Percentiles rank a stretch among this genome's conserved stretches.
These are phyloP conservation scores for Botrytis fabae DNA, from an alignment of 2,329 filamentous ascomycete genomes.

Conservation along the genomic window DNA sequence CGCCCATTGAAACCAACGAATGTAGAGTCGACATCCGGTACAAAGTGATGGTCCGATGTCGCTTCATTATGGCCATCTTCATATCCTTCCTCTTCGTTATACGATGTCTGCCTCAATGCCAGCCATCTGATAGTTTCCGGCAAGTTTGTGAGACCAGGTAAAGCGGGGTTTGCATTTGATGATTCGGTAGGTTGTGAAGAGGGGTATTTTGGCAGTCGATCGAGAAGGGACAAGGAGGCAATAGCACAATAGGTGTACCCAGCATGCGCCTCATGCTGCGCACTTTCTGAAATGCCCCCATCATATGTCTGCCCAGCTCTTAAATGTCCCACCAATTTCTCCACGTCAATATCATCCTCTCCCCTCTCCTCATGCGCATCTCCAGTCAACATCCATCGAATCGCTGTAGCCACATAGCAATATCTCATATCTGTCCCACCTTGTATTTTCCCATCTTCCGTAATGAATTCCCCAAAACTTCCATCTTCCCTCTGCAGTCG, in stretches of 20 bases:
- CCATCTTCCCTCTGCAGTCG: constrained; percentile 79
- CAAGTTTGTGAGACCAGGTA: constrained; percentile 42
- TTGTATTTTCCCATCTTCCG: constrained; percentile 57
- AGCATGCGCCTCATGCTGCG: constrained; percentile 48
- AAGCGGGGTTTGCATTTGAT: constrained; percentile 32
- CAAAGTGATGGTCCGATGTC: constrained; percentile 9
- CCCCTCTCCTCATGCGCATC: constrained; percentile 49
- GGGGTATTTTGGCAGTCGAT: constrained; percentile 33
- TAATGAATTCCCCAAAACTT: constrained; percentile 84
- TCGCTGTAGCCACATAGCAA: constrained; percentile 79
- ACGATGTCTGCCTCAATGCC: constrained; percentile 63
- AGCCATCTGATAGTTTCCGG: constrained; percentile 53
- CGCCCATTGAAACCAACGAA: constrained; percentile 83
- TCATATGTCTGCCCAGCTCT: constrained; percentile 55
- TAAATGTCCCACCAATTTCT: constrained; percentile 69
- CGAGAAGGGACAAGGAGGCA: constrained; percentile 70
- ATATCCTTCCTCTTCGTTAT: constrained; percentile 48
- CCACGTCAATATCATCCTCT: constrained; percentile 73
- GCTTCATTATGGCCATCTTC: constrained; percentile 25
- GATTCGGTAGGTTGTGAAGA: constrained; percentile 12
- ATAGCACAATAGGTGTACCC: constrained; percentile 92
- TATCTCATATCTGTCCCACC: constrained; percentile 85
- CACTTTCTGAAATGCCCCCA: constrained; percentile 40
- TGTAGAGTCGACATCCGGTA: constrained; percentile 32
- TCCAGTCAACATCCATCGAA: constrained; percentile 79